Percentiles rank a stretch among this genome's conserved stretches.
Evolutionary conservation across 2,329 filamentous ascomycete genomes (phyloP).

Genomic region (Neonectria sp.): DNA sequence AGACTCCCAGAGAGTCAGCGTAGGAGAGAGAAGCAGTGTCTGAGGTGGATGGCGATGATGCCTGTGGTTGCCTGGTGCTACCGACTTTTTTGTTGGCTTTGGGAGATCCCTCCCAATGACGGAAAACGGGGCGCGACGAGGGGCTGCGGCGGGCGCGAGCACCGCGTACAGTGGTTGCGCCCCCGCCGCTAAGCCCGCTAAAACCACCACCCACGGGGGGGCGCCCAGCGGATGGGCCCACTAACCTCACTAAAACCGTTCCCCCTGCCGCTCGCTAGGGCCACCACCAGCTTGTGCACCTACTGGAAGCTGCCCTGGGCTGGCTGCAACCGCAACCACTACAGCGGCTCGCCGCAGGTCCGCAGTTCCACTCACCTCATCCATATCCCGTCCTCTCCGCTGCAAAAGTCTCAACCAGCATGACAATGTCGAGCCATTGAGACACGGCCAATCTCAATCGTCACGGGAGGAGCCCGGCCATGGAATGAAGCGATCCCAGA

Average conservation of each 20-base stretch:
- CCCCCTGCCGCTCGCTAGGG: conserved; percentile 38
- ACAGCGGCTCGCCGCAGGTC: conserved; percentile 41
- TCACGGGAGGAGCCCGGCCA: neutral
- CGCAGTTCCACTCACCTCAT: conserved; percentile 2
- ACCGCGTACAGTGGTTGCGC: conserved; percentile 50
- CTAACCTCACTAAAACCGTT: conserved; percentile 17
- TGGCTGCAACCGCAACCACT: conserved; percentile 36
- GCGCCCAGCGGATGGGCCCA: conserved; percentile 19
- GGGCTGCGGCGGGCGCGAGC: conserved; percentile 43
- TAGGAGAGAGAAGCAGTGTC: conserved; percentile 25
- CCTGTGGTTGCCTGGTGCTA: conserved; percentile 53
- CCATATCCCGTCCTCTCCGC: conserved; percentile 13
- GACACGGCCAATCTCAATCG: conserved; percentile 22
- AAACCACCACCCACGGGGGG: conserved; percentile 29
- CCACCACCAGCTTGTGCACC: neutral
- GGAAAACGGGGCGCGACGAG: conserved; percentile 48
- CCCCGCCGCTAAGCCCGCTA: conserved; percentile 46
- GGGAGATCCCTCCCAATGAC: conserved; percentile 43
- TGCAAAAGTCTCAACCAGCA: conserved; percentile 24
- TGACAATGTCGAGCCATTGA: conserved; percentile 34
- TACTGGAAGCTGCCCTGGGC: no score
- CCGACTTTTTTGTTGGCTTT: conserved; percentile 39
- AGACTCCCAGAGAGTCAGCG: no score
- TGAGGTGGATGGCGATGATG: conserved; percentile 45
- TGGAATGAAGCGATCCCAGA: conserved; percentile 19